These are phyloP conservation scores for Lagerstroemia speciosa DNA, from an alignment of 345 rosid species.

Conservation along the genomic window DNA sequence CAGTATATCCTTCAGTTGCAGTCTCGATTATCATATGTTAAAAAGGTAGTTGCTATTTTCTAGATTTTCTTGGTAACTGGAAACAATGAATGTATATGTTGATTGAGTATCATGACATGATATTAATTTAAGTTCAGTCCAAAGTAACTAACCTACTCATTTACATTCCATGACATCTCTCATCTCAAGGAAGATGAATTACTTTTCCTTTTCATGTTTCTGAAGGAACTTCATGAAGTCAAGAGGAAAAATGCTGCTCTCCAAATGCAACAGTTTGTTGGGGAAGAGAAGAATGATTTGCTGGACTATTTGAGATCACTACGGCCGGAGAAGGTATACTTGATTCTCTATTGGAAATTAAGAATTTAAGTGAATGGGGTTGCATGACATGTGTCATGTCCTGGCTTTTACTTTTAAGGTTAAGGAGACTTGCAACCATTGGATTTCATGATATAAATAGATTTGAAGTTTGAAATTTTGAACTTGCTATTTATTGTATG, in stretches of 20 bases:
- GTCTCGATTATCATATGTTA: constrained; percentile 56
- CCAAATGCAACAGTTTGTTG: constrained; percentile 97
- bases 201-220: constrained; percentile 12
- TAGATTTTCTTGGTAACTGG: neutral
- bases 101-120: constrained; percentile 1
- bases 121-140: neutral
- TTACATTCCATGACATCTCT: neutral
- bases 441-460: neutral
- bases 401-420: neutral
- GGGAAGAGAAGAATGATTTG: constrained; percentile 96
- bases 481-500: neutral
- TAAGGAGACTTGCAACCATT: neutral
- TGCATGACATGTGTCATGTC: neutral
- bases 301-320: constrained; percentile 87
- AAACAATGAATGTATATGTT: neutral
- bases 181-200: constrained; percentile 2
- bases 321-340: constrained; percentile 82
- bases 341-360: constrained; percentile 3
- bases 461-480: neutral
- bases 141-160: neutral
- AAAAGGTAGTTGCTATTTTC: constrained; percentile 40
- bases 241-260: constrained; percentile 85
- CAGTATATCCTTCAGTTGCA: constrained; percentile 61
- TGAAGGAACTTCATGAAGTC: constrained; percentile 73
- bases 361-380: neutral